Conservation (phyloP, 2,329 filamentous ascomycete genomes). For the Corynespora cassiicola region DNA sequence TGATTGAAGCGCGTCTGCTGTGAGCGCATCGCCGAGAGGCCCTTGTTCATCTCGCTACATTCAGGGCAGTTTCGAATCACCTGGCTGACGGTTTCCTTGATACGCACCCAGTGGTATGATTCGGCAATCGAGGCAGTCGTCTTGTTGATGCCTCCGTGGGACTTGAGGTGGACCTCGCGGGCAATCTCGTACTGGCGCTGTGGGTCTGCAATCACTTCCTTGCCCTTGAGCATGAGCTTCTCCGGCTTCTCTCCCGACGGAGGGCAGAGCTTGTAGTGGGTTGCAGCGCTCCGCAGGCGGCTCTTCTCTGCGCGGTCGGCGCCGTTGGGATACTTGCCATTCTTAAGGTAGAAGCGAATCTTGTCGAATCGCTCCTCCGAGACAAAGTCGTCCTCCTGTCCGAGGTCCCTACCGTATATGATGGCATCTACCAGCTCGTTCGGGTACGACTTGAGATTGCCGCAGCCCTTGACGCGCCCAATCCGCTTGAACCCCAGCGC, state of each 20-base stretch:
- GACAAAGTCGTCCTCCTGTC: conserved; percentile 78
- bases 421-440: conserved; percentile 57
- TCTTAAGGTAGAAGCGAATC: conserved; percentile 96
- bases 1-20: conserved; percentile 12
- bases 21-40: conserved; percentile 31
- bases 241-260: conserved; percentile 50
- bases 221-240: conserved; percentile 94
- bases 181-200: conserved; percentile 91
- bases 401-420: conserved; percentile 67
- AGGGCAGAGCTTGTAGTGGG: conserved; percentile 84
- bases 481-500: conserved; percentile 91
- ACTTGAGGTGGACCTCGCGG: conserved; percentile 72
- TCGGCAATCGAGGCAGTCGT: conserved; percentile 94
- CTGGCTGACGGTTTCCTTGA: conserved; percentile 95
- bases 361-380: conserved; percentile 98
- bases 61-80: conserved; percentile 91
- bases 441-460: conserved; percentile 56
- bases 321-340: conserved; percentile 89
- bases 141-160: conserved; percentile 96
- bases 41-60: conserved; percentile 73
- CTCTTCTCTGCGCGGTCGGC: conserved; percentile 96
- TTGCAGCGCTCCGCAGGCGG: conserved; percentile 88
- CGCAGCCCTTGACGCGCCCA: conserved; percentile 70
- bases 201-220: conserved; percentile 93
- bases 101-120: conserved; percentile 95